Base-by-base conservation (phyloP, 208 protist genomes). In the Balamuthia mandrillaris region DNA sequence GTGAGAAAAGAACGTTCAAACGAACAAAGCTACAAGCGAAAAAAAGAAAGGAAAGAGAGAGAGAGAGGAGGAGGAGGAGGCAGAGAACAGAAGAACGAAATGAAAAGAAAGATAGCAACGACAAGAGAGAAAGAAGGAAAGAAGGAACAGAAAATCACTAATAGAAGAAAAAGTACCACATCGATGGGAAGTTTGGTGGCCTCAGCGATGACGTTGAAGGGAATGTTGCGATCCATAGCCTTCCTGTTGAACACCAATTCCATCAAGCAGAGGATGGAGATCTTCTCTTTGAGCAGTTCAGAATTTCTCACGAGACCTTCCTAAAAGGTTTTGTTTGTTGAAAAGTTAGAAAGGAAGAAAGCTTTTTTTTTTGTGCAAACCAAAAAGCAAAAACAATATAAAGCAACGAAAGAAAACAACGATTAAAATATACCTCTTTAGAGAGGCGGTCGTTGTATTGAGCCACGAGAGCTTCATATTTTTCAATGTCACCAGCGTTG, bases 161-260 rank as follows among this genome's bases (percentile, higher is more conserved):
- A 3, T 21, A 1, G 18, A 33, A 14, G 12, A 12, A 5, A 39
- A 9, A 12, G 35, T 63, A 91, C 90, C 12, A 91, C 74, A 24
- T 85, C 70, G 6, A 90, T 14, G 33, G 42, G 52, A 9, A 93
- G 37, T 24, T 86, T 78, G 31, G 87, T 88, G 31, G 79, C 65
- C 35, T 89, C 39, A n/a, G 90, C 78, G 66, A 94, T 91, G 9
- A 54, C 72, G 31, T 86, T 35, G 81, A 97, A 98, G 4, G 91
- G 56, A 86, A 98, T 94, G 7, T 87, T 94, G 81, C 96, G 94
- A 85, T 97, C 90, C 47, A 95, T 94, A n/a, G 96, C 91, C 10
- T 96, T 95, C 1, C 94, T 95, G 84, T 94, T 93, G 89, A 98
- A 98, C 44, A 98, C 94, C 10, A 98, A 90, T 85, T 99, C 95